A percentile compares a stretch with the other conserved stretches of the same genome.
These are phyloP conservation scores for Nyctanthes arbortristis DNA, from an alignment of 257 asterid species.

Conservation along the genomic window DNA sequence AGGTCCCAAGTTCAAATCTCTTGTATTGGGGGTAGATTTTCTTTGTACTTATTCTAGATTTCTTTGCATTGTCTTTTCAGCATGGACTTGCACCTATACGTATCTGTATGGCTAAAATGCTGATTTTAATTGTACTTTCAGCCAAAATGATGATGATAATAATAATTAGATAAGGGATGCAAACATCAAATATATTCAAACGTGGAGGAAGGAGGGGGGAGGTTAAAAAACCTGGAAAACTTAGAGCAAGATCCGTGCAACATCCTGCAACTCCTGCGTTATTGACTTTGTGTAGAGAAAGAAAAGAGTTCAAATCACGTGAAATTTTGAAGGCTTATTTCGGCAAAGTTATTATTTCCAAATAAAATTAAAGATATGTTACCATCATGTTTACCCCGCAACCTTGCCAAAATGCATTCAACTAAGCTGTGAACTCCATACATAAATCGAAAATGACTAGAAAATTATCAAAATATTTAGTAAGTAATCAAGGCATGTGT, in stretches of 20 bases:
- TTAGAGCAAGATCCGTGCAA: slow-evolving; percentile 93
- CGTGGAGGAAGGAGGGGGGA: not conserved
- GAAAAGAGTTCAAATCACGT: slow-evolving; percentile 16
- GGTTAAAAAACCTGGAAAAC: slow-evolving; percentile 68
- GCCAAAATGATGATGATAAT: no score
- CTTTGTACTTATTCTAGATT: no score
- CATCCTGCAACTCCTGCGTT: slow-evolving; percentile 99
- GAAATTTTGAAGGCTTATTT: slow-evolving; percentile 9
- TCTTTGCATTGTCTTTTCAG: no score
- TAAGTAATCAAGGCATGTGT: not conserved
- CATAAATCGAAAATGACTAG: slow-evolving; percentile 86
- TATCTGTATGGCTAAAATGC: no score
- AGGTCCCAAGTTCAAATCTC: no score
- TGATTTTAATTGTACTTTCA: no score
- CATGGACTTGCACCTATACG: no score
- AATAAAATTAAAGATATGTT: slow-evolving; percentile 24
- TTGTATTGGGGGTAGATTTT: no score
- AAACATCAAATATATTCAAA: no score
- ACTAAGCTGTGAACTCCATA: slow-evolving; percentile 93
- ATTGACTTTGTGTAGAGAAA: slow-evolving; percentile 46
- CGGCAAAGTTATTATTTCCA: not conserved
- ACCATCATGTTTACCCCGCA: slow-evolving; percentile 96
- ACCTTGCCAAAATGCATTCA: slow-evolving; percentile 74
- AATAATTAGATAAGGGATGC: no score
- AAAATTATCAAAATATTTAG: slow-evolving; percentile 8